Evolutionary conservation across 805 yeast species (phyloP), one percentile per base, ranked within the genome.

Genomic region (Ogataea salicorniae): DNA sequence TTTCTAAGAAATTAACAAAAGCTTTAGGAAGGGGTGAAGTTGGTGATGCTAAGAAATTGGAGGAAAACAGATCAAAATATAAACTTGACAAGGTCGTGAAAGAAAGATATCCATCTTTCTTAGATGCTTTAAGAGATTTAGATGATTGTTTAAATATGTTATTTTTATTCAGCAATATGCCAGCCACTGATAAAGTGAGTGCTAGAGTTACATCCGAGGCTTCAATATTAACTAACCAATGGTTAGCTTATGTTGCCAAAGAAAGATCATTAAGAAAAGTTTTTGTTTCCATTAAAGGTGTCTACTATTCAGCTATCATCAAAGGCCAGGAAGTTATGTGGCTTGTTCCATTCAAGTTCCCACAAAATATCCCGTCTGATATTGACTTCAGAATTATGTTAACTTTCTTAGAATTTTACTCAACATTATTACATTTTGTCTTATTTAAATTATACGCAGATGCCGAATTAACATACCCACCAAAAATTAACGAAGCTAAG

Each of bases 271-370:
- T 94, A 56, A 80, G 83, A 57, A 94, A 92, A 67, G 96, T 90
- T 15, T 94, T 94, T 71, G 97, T 94, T 36, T 86, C 96, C 42
- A 92, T 94, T 63, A 94, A 94, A 69, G 99, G 99, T 72, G 95
- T 92, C 16, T 94, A 94, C 69, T 94, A 92, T 64, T 89, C 90
- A 66, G 98, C 97, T 34, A 79, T 66, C 52, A 81, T 94, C 41
- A 83, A 79, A 66, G 99, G 99, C 56, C 96, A 90, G 68, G 96
- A 88, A 56, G 77, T 94, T 41, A 80, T 92, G 70, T 94, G 99
- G 99, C 80, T 94, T 50, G 95, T 89, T 41, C 99, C 99, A 22
- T 94, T 84, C 78, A 94, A 90, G 69, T 94, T 91, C 74, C 97
- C 99, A 17, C 95, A 92, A 67, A 87, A 87, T 67, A 85, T 94